Conservation (phyloP, 495 filamentous ascomycete genomes). For the Neurospora tetraspora region DNA sequence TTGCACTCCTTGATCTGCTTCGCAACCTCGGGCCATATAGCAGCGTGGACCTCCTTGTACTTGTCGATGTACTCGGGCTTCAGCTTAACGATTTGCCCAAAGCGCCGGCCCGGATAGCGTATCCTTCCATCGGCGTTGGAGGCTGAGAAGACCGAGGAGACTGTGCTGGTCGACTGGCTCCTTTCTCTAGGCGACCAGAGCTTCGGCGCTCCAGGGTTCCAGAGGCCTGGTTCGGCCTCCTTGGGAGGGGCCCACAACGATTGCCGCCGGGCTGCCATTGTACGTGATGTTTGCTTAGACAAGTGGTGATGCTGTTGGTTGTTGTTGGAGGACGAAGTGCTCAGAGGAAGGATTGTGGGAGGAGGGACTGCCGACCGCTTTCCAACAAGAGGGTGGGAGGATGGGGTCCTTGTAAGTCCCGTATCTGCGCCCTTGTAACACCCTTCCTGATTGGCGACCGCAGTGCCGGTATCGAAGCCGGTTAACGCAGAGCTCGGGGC, state of each 20-base stretch:
- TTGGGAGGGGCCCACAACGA: neutral
- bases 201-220: neutral
- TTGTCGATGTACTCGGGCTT: slow-evolving; percentile 51
- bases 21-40: slow-evolving; percentile 66
- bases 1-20: slow-evolving; percentile 62
- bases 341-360: neutral
- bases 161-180: neutral
- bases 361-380: neutral
- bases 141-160: neutral
- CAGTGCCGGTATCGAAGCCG: neutral
- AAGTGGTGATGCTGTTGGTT: neutral
- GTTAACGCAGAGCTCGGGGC: neutral
- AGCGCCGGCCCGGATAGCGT: slow-evolving; percentile 35
- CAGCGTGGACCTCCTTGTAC: slow-evolving; percentile 63
- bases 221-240: neutral
- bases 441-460: neutral
- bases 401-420: neutral
- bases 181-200: neutral
- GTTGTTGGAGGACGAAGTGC: neutral
- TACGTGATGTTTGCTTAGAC: neutral
- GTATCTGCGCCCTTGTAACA: neutral
- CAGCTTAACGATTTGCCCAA: slow-evolving; percentile 61
- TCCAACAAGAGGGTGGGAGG: neutral
- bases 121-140: neutral
- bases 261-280: neutral